These are phyloP conservation scores for Salvia miltiorrhiza DNA, from an alignment of 257 asterid genomes.

Conservation along the genomic window DNA sequence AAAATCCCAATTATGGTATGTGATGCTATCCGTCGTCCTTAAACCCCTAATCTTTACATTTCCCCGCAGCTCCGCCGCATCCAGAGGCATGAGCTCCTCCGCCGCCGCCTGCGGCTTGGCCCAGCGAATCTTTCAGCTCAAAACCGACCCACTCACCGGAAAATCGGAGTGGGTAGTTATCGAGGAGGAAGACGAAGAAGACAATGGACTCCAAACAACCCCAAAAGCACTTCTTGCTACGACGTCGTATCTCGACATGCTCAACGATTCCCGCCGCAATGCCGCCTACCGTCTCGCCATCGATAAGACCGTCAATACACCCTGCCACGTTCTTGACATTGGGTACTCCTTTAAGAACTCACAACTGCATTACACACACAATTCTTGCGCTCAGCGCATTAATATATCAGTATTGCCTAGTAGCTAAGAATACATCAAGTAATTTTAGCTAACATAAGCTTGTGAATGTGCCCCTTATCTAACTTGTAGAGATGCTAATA, in stretches of 20 bases:
- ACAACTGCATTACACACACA: not conserved
- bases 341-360: slow-evolving; percentile 45
- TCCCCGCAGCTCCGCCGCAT: slow-evolving; percentile 20
- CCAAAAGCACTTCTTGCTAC: slow-evolving; percentile 59
- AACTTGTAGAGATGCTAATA: not conserved
- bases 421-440: not conserved
- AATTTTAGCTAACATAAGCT: slow-evolving; percentile 3
- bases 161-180: slow-evolving; percentile 85
- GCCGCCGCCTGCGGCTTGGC: slow-evolving; percentile 24
- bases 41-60: slow-evolving; percentile 19
- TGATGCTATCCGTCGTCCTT: slow-evolving; percentile 36
- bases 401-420: not conserved
- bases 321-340: slow-evolving; percentile 95
- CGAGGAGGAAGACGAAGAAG: slow-evolving; percentile 45
- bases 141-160: slow-evolving; percentile 72
- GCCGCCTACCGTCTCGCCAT: slow-evolving; percentile 71
- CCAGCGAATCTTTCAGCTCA: slow-evolving; percentile 73
- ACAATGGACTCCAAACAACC: slow-evolving; percentile 25
- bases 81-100: slow-evolving; percentile 44
- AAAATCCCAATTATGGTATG: too few relatives aligned
- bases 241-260: slow-evolving; percentile 91
- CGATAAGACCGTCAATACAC: slow-evolving; percentile 63
- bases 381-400: not conserved
- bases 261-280: slow-evolving; percentile 75
- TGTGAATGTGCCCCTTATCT: not conserved